Evolutionary conservation across 2,329 filamentous ascomycete species (phyloP).

Genomic region (Cercospora sojina): DNA sequence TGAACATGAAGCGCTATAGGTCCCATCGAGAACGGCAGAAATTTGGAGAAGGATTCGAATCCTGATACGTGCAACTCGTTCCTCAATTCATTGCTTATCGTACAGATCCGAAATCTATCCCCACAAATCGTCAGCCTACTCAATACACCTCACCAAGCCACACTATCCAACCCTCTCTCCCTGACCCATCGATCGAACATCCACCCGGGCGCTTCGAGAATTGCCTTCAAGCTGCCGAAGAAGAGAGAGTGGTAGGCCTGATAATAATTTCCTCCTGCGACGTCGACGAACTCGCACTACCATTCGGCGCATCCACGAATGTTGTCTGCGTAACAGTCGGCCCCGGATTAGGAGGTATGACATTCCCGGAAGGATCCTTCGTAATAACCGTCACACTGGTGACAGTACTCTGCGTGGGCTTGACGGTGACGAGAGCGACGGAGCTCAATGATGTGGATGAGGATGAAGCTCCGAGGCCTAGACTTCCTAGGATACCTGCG

Average conservation of each 20-base stretch:
- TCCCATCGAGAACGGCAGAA: no score
- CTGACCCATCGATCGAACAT: no score
- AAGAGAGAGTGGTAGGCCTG: not conserved
- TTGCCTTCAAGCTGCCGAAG: not conserved
- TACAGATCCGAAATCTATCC: no score
- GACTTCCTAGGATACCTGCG: slow-evolving; percentile 21
- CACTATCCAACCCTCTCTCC: no score
- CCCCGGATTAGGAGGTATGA: slow-evolving; percentile 3
- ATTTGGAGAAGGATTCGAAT: no score
- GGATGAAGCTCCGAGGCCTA: slow-evolving; percentile 9
- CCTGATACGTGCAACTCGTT: no score
- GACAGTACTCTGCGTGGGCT: not conserved
- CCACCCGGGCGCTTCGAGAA: no score
- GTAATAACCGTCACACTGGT: slow-evolving; percentile 22
- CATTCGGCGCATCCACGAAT: slow-evolving; percentile 14
- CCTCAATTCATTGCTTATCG: no score
- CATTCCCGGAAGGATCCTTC: slow-evolving; percentile 16
- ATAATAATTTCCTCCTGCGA: slow-evolving; percentile 10
- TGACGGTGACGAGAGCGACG: not conserved
- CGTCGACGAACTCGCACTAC: not conserved
- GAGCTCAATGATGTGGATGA: slow-evolving; percentile 17
- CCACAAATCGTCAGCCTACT: no score
- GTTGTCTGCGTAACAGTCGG: slow-evolving; percentile 16
- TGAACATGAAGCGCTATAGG: no score
- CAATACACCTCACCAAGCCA: no score